These are phyloP conservation scores for Suillus sp. DNA, from an alignment of 768 basidiomycete species.

Conservation along the genomic window DNA sequence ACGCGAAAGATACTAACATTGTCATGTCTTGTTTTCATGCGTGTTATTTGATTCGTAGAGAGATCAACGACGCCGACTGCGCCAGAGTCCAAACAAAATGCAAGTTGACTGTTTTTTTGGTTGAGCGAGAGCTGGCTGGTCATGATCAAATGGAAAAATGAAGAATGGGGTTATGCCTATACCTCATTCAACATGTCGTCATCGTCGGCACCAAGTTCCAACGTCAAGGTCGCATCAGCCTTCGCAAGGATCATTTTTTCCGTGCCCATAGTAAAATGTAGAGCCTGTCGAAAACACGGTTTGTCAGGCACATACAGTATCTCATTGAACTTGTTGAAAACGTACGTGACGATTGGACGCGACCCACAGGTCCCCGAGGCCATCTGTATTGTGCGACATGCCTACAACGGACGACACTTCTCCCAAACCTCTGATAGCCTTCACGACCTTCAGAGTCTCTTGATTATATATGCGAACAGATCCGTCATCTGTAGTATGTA, in stretches of 20 bases:
- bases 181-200: slow-evolving; percentile 75
- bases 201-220: slow-evolving; percentile 53
- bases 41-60: slow-evolving; percentile 44
- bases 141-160: slow-evolving; percentile 28
- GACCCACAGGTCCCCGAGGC: slow-evolving; percentile 59
- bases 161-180: slow-evolving; percentile 14
- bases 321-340: neutral
- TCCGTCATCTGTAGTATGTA: slow-evolving; percentile 54
- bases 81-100: slow-evolving; percentile 74
- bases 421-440: slow-evolving; percentile 59
- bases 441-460: slow-evolving; percentile 59
- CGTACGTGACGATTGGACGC: slow-evolving; percentile 62
- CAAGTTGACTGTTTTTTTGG: slow-evolving; percentile 51
- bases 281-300: slow-evolving; percentile 15
- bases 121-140: slow-evolving; percentile 66
- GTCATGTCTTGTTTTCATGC: slow-evolving; percentile 63
- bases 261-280: slow-evolving; percentile 48
- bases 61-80: slow-evolving; percentile 67
- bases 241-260: slow-evolving; percentile 54
- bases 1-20: slow-evolving; percentile 46
- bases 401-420: slow-evolving; percentile 69
- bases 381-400: slow-evolving; percentile 41
- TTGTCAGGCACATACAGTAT: neutral
- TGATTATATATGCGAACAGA: slow-evolving; percentile 66
- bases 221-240: slow-evolving; percentile 47